Evolutionary conservation across 768 basidiomycete genomes (phyloP), one percentile per base, ranked within the genome.

Genomic region (Auriculariales sp.): DNA sequence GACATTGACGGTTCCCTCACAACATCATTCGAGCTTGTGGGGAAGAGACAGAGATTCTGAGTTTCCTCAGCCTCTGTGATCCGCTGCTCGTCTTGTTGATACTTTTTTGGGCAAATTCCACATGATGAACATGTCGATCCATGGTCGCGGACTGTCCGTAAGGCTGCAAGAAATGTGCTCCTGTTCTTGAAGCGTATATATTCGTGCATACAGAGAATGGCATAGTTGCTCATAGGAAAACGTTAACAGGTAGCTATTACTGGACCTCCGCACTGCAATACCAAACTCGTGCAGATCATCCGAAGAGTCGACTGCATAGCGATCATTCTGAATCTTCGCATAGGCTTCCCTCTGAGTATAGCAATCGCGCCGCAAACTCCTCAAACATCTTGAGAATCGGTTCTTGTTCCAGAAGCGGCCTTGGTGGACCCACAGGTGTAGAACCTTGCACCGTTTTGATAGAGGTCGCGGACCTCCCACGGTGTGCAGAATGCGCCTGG

Each of bases 281-380:
- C n/a, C n/a, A n/a, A n/a, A n/a, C n/a, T n/a, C n/a, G n/a, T n/a
- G n/a, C n/a, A n/a, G 51, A 25, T 58, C 55, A 73, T 24, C 70
- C 70, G 71, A 74, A 24, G 72, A 64, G 54, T 72, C 72, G 2
- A 69, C 69, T 2, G 69, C 69, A 53, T 68, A 72, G 14, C 71
- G 60, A 3, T 65, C 68, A n/a, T 64, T 62, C 29, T 62, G 62
- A 14, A 70, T 60, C 32, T 54, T 55, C 50, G 65, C 60, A 49
- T 69, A 68, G 45, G 58, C 50, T 22, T 47, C 59, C 9, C 57
- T 53, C 6, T 46, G 32, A 45, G 53, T 33, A n/a, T n/a, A n/a
- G n/a, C n/a, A n/a, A n/a, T n/a, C n/a, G n/a, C n/a, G n/a, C n/a
- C n/a, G n/a, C n/a, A n/a, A n/a, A n/a, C 48, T 55, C 50, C 52